phyloP scores from a whole-genome alignment of 306 rosid species.

The Medicago arabica region DNA sequence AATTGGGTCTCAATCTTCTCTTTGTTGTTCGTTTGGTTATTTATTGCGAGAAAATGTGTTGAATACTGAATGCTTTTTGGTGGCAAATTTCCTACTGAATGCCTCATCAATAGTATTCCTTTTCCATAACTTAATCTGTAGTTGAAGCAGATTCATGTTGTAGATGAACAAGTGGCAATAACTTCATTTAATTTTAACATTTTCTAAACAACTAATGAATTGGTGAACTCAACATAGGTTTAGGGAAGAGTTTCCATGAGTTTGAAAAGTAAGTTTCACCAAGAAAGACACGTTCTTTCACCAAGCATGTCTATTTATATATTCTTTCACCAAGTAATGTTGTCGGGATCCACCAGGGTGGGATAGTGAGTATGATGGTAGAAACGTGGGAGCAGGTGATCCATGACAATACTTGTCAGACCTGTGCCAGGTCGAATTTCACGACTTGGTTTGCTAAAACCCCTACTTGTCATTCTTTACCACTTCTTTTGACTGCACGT shows the following conservation, averaged over 20 bases:
- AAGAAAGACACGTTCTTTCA: neutral
- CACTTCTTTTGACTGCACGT: neutral
- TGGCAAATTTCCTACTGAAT: neutral
- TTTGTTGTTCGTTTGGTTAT: neutral
- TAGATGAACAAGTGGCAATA: neutral
- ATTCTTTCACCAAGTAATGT: too few relatives aligned
- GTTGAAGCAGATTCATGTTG: neutral
- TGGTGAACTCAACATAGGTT: neutral
- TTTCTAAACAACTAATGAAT: neutral
- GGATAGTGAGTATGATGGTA: neutral
- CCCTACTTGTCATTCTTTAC: too few relatives aligned
- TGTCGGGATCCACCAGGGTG: neutral
- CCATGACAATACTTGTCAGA: neutral
- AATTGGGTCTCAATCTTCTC: conserved; percentile 1
- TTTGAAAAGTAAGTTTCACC: neutral
- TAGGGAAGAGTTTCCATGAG: neutral
- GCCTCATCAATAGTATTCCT: neutral
- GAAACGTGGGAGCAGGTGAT: neutral
- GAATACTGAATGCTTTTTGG: neutral
- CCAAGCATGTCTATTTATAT: too few relatives aligned
- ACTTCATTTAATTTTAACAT: neutral
- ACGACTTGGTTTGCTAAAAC: neutral
- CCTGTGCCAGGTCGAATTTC: neutral
- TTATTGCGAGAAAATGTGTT: neutral
- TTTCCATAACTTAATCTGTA: neutral